These are phyloP conservation scores for Candida boleticola DNA, from an alignment of 805 yeast species.

Conservation along the genomic window DNA sequence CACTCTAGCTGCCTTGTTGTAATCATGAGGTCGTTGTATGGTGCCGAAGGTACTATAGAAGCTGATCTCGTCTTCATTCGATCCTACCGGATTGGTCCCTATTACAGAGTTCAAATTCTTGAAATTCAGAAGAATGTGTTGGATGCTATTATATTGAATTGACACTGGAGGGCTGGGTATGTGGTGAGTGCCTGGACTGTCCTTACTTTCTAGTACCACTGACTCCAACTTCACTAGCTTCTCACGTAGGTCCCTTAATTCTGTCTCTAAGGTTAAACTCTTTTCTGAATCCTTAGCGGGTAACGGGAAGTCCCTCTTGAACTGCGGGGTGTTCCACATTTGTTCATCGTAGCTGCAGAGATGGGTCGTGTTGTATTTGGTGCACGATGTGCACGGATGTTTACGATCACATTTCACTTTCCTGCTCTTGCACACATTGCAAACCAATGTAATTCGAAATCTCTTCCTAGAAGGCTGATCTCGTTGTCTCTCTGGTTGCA, in stretches of 20 bases:
- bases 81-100: conserved; percentile 2
- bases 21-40: not conserved
- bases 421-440: conserved; percentile 3
- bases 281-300: not conserved
- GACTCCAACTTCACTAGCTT: not conserved
- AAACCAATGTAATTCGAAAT: conserved; percentile 2
- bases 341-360: conserved; percentile 3
- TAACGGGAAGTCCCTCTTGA: no score
- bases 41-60: not conserved
- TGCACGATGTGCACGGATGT: conserved; percentile 3
- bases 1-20: not conserved
- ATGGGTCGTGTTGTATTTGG: conserved; percentile 1
- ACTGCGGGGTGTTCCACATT: not conserved
- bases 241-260: not conserved
- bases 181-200: not conserved
- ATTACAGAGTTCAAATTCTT: not conserved
- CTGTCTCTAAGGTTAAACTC: not conserved
- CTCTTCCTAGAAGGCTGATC: conserved; percentile 1
- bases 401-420: conserved; percentile 6
- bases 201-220: not conserved
- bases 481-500: no score
- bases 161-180: no score
- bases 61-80: conserved; percentile 1
- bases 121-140: not conserved
- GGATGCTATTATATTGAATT: no score